Evolutionary conservation across 257 asterid species (phyloP), one percentile per base, ranked within the genome.

Genomic region (Capsicum chinense): DNA sequence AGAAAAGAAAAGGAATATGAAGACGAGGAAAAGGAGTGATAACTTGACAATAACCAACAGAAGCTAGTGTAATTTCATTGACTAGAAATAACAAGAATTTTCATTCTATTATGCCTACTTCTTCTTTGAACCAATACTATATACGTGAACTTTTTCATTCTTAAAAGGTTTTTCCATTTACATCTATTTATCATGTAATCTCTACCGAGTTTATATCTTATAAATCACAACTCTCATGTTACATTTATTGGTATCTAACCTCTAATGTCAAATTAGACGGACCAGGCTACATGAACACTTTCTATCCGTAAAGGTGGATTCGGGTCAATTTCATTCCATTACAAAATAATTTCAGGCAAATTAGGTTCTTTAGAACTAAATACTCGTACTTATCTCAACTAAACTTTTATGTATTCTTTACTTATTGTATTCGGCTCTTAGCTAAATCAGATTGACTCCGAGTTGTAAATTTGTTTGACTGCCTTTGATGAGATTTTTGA

Each of bases 121-220:
- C 79, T 70, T n/a, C 79, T 70, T 44, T 44, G 79, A 44, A 70
- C 35, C 57, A 44, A 70, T 69, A 42, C 12, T 66, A 66, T 67
- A 14, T 15, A 57, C 6, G 19, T 5, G 2, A 57, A 14, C n/a
- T 15, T 57, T 48, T 57, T 57, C 62, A 3, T 54, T 54, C 62
- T 57, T 57, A 7, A 57, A n/a, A 57, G 62, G 1, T 5, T 57
- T 57, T 57, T 57, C 8, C 19, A 1, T 5, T 13, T 15, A 13
- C 19, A 13, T 57, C 1, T 7, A 57, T 54, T 13, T 15, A 57
- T 57, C 17, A 57, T 57, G 15, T 16, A n/a, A 15, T 14, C 62
- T 57, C 19, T 5, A 57, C 0, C 19, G 14, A 12, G 15, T 56
- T 13, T 14, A 56, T 35, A 67, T 67, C 74, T 35, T 35, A 67